phyloP scores from a whole-genome alignment of 2,329 filamentous ascomycete species.

The Neonectria faginata region DNA sequence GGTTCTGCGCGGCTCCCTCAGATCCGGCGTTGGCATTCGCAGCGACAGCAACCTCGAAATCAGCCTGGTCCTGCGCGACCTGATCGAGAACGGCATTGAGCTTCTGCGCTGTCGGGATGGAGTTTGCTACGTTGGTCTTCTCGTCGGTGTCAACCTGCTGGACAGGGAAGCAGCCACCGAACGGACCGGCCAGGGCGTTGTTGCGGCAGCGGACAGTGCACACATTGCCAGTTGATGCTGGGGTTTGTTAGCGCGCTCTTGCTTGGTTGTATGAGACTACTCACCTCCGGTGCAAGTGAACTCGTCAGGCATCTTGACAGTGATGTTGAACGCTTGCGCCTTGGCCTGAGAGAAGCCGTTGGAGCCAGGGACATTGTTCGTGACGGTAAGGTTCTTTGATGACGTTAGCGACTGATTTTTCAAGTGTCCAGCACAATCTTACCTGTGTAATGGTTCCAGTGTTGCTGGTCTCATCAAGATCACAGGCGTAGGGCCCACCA shows the following conservation, averaged over 20 bases:
- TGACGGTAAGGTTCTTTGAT: slow-evolving; percentile 58
- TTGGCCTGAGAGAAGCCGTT: slow-evolving; percentile 70
- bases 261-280: slow-evolving; percentile 13
- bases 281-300: slow-evolving; percentile 64
- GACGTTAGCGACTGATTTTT: neutral
- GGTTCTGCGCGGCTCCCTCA: slow-evolving; percentile 43
- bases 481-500: slow-evolving; percentile 68
- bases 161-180: slow-evolving; percentile 69
- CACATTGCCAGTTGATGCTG: slow-evolving; percentile 66
- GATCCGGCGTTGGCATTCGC: slow-evolving; percentile 58
- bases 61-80: slow-evolving; percentile 62
- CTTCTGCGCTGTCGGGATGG: slow-evolving; percentile 60
- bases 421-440: neutral
- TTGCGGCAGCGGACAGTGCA: slow-evolving; percentile 72
- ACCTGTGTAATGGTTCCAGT: slow-evolving; percentile 41
- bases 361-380: slow-evolving; percentile 68
- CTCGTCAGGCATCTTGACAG: slow-evolving; percentile 62
- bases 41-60: slow-evolving; percentile 56
- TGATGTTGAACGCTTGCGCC: slow-evolving; percentile 67
- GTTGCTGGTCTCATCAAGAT: slow-evolving; percentile 63
- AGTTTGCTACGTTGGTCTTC: slow-evolving; percentile 57
- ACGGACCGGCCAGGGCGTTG: slow-evolving; percentile 67
- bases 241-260: neutral
- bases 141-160: slow-evolving; percentile 62
- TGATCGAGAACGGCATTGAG: slow-evolving; percentile 60